Evolutionary conservation across 345 rosid species (phyloP).

Genomic region (Luvunga scandens): DNA sequence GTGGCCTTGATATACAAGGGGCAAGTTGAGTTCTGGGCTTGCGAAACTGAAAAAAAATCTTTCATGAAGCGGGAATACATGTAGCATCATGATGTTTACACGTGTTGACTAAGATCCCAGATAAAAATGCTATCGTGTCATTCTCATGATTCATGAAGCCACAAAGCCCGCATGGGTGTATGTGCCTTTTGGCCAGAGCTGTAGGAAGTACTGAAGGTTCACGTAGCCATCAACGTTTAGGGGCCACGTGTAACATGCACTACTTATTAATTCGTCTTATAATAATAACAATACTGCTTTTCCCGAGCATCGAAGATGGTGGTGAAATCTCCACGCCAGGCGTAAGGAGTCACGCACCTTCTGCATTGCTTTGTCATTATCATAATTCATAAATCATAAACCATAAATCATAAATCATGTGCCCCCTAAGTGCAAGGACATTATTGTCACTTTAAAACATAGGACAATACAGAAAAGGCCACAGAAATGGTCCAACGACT

Average conservation of each 20-base stretch:
- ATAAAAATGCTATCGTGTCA: not conserved
- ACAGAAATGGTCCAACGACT: not conserved
- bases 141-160: not conserved
- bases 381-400: not conserved
- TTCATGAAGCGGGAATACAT: not conserved
- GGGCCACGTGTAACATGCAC: slow-evolving; percentile 5
- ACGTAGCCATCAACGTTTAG: not conserved
- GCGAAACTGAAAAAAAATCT: not conserved
- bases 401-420: not conserved
- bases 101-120: not conserved
- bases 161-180: not conserved
- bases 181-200: not conserved
- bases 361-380: not conserved
- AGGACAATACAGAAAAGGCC: not conserved
- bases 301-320: slow-evolving; percentile 1
- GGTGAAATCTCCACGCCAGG: not conserved
- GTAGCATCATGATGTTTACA: not conserved
- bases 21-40: not conserved
- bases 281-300: not conserved
- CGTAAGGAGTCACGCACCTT: not conserved
- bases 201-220: not conserved
- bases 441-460: slow-evolving; percentile 4
- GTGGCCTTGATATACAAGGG: not conserved
- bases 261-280: not conserved
- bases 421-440: slow-evolving; percentile 10